These are phyloP conservation scores for Mrakia blollopis DNA, from an alignment of 768 basidiomycete genomes.

Conservation along the genomic window DNA sequence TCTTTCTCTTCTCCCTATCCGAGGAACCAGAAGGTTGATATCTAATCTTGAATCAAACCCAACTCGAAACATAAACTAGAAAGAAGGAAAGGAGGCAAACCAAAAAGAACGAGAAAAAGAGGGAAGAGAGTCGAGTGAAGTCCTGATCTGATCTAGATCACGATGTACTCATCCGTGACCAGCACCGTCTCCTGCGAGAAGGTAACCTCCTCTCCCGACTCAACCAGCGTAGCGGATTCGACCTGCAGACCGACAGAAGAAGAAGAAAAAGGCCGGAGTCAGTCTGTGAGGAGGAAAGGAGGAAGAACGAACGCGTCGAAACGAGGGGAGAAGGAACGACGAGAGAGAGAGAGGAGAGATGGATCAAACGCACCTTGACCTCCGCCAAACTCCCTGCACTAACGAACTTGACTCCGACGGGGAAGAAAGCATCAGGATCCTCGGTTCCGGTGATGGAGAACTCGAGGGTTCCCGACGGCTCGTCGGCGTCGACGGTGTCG, in stretches of 20 bases:
- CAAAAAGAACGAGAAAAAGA: too few relatives aligned
- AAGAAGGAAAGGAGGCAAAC: too few relatives aligned
- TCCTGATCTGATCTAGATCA: conserved; percentile 38
- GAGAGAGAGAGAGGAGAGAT: conserved; percentile 37
- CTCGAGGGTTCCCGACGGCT: conserved; percentile 75
- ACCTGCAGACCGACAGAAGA: too few relatives aligned
- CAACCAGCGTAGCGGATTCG: conserved; percentile 54
- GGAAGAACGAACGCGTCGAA: too few relatives aligned
- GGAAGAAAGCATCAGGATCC: conserved; percentile 82
- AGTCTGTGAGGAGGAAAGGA: too few relatives aligned
- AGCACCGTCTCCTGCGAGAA: conserved; percentile 56
- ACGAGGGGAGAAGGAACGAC: not conserved
- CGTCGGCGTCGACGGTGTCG: conserved; percentile 56
- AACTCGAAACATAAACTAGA: too few relatives aligned
- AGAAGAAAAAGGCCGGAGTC: too few relatives aligned
- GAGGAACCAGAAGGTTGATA: too few relatives aligned
- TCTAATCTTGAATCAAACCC: too few relatives aligned
- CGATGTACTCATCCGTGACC: conserved; percentile 52
- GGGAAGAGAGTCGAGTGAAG: too few relatives aligned
- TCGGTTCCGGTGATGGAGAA: conserved; percentile 76
- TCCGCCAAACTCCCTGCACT: conserved; percentile 76
- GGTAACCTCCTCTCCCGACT: conserved; percentile 51
- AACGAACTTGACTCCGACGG: conserved; percentile 75
- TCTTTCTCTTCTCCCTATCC: too few relatives aligned
- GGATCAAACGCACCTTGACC: conserved; percentile 52